Evolutionary conservation across 345 rosid genomes (phyloP).

Genomic region (Durio zibethinus): DNA sequence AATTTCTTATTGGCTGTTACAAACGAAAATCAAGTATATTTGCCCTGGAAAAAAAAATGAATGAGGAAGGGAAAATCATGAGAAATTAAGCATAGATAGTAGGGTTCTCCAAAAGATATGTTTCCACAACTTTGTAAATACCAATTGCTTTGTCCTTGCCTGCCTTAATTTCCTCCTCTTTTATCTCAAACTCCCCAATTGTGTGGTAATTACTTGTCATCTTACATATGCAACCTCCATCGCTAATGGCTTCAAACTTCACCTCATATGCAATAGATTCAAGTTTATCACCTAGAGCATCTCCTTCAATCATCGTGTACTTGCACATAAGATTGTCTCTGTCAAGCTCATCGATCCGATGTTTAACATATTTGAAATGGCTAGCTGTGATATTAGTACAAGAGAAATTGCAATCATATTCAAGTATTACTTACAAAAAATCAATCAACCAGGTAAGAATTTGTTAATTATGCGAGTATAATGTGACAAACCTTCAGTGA

Average conservation of each 20-base stretch:
- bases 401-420: no score
- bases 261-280: constrained; percentile 24
- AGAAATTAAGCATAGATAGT: constrained; percentile 20
- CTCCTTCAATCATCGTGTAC: constrained; percentile 34
- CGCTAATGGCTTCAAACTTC: constrained; percentile 20
- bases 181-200: constrained; percentile 16
- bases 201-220: constrained; percentile 27
- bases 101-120: constrained; percentile 43
- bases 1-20: not conserved
- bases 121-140: constrained; percentile 40
- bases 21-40: not conserved
- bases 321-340: constrained; percentile 12
- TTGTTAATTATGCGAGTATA: no score
- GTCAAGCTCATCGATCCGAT: constrained; percentile 33
- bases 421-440: no score
- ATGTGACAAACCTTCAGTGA: constrained; percentile 17
- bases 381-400: constrained; percentile 3
- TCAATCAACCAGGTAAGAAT: not conserved
- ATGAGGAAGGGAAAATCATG: not conserved
- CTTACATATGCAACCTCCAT: constrained; percentile 33
- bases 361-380: constrained; percentile 21
- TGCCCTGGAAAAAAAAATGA: no score
- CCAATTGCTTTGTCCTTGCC: constrained; percentile 29
- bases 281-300: constrained; percentile 19
- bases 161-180: constrained; percentile 31